phyloP scores from a whole-genome alignment of 2,329 filamentous ascomycete genomes.

The Juglanconis juglandina region DNA sequence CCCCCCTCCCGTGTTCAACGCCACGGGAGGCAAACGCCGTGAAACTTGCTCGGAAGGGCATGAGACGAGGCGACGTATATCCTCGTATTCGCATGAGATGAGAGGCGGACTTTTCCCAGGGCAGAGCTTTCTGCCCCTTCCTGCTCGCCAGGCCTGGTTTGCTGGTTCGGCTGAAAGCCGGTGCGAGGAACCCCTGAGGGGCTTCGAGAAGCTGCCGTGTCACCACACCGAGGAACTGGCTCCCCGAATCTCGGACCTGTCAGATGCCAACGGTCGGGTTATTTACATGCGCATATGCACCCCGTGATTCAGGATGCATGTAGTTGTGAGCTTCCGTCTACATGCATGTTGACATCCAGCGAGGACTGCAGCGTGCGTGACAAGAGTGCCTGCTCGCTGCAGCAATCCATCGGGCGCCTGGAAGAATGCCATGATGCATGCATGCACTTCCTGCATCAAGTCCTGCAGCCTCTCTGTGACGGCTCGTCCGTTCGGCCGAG shows the following conservation, averaged over 20 bases:
- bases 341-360: too few relatives aligned
- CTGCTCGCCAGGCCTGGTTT: not conserved
- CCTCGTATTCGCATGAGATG: not conserved
- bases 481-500: not conserved
- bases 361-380: not conserved
- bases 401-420: not conserved
- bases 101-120: not conserved
- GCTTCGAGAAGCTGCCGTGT: not conserved
- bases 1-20: not conserved
- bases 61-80: not conserved
- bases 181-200: not conserved
- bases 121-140: not conserved
- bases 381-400: not conserved
- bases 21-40: not conserved
- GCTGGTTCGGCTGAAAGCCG: not conserved
- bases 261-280: not conserved
- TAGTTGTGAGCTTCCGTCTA: not conserved
- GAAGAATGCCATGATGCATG: not conserved
- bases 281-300: not conserved
- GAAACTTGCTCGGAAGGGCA: not conserved
- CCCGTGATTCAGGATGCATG: not conserved
- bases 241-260: not conserved
- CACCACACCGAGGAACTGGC: not conserved
- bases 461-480: not conserved
- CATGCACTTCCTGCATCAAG: not conserved